Percentiles rank a stretch among this genome's conserved stretches.
Evolutionary conservation across 257 asterid genomes (phyloP).

Genomic region (Linderniella brevidens): DNA sequence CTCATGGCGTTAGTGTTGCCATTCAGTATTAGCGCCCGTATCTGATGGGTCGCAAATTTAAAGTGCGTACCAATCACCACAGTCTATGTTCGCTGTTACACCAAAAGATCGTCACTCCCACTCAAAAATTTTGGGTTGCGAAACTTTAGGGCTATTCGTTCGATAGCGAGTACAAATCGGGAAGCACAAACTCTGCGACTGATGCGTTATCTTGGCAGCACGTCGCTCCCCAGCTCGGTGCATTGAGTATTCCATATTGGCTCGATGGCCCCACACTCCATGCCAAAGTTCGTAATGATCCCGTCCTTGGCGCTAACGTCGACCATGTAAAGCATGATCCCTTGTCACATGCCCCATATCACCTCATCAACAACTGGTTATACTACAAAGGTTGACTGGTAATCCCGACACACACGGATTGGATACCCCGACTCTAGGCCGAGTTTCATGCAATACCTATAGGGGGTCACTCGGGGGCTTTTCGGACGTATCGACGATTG

Average conservation of each 20-base stretch:
- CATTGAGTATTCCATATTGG: neutral
- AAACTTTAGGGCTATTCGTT: neutral
- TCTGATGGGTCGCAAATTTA: neutral
- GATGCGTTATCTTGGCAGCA: neutral
- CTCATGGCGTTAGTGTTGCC: neutral
- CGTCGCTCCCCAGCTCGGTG: too few relatives aligned
- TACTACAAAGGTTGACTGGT: neutral
- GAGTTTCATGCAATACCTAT: too few relatives aligned
- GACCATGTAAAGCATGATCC: neutral
- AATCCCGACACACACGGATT: neutral
- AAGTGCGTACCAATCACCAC: neutral
- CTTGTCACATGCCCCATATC: neutral
- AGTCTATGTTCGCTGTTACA: neutral
- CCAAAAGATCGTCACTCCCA: neutral
- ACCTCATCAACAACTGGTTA: neutral
- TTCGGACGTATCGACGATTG: neutral
- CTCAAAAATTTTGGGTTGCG: neutral
- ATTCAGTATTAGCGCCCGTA: constrained; percentile 2
- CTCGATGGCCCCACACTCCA: neutral
- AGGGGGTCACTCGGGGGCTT: neutral
- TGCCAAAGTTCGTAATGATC: neutral
- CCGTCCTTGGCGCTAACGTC: too few relatives aligned
- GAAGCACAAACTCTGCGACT: neutral
- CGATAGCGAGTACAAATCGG: neutral
- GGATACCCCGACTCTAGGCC: too few relatives aligned